Evolutionary conservation across 148 eudicot species (phyloP).

Genomic region (Linanthus parryae): DNA sequence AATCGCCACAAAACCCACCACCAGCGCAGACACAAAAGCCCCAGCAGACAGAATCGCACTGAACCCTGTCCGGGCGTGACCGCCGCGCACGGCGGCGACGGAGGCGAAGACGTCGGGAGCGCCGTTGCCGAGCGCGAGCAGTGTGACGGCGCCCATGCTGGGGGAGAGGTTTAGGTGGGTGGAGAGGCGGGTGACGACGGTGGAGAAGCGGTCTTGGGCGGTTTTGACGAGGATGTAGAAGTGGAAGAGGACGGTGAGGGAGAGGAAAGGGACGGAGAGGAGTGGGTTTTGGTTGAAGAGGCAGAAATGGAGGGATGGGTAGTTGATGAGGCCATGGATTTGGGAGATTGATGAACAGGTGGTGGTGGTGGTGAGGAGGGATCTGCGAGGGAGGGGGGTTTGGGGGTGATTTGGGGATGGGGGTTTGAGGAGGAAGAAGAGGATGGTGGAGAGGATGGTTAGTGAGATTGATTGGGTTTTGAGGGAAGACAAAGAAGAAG

Average conservation of each 20-base stretch:
- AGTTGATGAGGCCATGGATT: conserved; percentile 45
- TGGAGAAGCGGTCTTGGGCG: conserved; percentile 63
- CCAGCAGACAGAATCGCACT: conserved; percentile 90
- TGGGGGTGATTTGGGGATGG: conserved; percentile 19
- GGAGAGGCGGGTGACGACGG: conserved; percentile 57
- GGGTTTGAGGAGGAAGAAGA: conserved; percentile 29
- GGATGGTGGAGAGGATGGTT: conserved; percentile 28
- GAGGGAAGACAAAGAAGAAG: conserved; percentile 27
- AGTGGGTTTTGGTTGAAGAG: conserved; percentile 30
- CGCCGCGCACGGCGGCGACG: conserved; percentile 59
- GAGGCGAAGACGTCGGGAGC: conserved; percentile 96
- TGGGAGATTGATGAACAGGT: conserved; percentile 28
- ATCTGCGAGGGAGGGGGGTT: conserved; percentile 35
- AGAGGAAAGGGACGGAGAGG: conserved; percentile 50
- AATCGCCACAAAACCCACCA: conserved; percentile 83
- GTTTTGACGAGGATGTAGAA: conserved; percentile 71
- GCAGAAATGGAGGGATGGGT: conserved; percentile 49
- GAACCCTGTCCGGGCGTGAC: conserved; percentile 60
- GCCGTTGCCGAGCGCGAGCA: conserved; percentile 83
- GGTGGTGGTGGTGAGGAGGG: conserved; percentile 1
- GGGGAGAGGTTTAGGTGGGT: conserved; percentile 52
- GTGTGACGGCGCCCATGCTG: conserved; percentile 83
- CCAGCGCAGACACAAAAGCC: conserved; percentile 73
- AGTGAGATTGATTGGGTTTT: conserved; percentile 17
- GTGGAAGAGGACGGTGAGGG: conserved; percentile 42